Base-by-base conservation (phyloP, 2,329 filamentous ascomycete species). In the Aureobasidium sp. region DNA sequence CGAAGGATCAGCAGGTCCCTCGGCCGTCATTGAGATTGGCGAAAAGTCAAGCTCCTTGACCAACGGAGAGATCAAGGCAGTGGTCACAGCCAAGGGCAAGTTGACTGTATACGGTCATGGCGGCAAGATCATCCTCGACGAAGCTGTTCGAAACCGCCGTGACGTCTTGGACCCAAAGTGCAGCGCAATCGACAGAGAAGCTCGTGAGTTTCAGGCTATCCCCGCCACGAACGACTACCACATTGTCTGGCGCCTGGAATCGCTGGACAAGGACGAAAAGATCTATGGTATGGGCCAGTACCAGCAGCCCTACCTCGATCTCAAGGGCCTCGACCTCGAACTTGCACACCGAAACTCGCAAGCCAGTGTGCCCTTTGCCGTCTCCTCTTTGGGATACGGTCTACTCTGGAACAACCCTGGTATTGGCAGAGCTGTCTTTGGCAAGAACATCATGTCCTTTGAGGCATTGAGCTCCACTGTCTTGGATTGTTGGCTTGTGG, bases 231-330 rank as follows among this genome's bases (percentile, higher is more conserved):
- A 75, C 1, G 77, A 82, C 60, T 86, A 82, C 67, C 79, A 83
- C 58, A 72, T 87, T 9, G 86, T 82, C 0, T 75, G 80, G 65
- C 77, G 85, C 0, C 79, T 87, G 59, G 85, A 87, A 68, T 81
- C 80, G 1, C 68, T 82, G 12, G 63, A 80, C 59, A 71, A 73
- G 0, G 73, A 80, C 19, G 85, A 88, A 69, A 82, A 80, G 68
- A 81, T 88, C n/a, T 88, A 79, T 67, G 85, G 85, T 22, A 87
- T 87, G 84, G 85, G 85, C 0, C 85, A 88, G 70, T 87, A 88
- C 63, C 85, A 88, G 67, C 84, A 88, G 66, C 81, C 82, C 0
- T 78, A 76, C 57, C 74, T 88, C n/a, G 78, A 87, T 67, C 75
- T 87, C 53, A 87, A 87, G 66, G 85, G 85, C 0, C 68, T 76